Evolutionary conservation across 1,284 basidiomycete species (phyloP), one percentile per base, ranked within the genome.

Genomic region (Leccinum angustisporum): DNA sequence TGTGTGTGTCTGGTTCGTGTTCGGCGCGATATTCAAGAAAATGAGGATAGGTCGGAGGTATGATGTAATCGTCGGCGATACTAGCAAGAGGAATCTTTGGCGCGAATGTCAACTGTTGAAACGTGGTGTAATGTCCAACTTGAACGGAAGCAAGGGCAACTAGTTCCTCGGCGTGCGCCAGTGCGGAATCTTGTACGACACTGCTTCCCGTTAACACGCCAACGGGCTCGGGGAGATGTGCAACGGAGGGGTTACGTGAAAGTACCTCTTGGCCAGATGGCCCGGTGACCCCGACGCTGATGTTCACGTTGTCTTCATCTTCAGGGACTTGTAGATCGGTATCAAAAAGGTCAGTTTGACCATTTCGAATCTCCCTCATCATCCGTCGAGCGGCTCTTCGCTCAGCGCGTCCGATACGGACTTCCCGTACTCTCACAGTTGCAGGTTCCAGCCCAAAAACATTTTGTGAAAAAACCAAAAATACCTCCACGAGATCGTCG

Each of bases 371-470:
- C 73, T 87, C 86, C 63, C 91, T 81, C 48, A 88, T 85, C 66
- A 91, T 79, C 60, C 92, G 81, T 48, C 92, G 81, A 30, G 92
- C 92, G 18, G 92, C 91, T 62, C 92, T 78, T 48, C 92, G 84
- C 73, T 94, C 92, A 4, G 91, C 90, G 5, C 93, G 85, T 14
- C 91, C 92, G 54, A 95, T 92, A 50, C 93, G 82, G 27, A 95
- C 92, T 73, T 95, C 93, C 6, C 92, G 86, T n/a, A 95, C 92
- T 30, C 92, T 83, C 21, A 95, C 92, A 1, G 93, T 95, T 3
- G 92, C 92, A 16, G 92, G 92, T 72, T 95, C 92, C 34, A 95
- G 76, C 10, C 93, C 92, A 70, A 95, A 95, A 18, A 95, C 90
- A 67, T 93, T 94, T 71, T 94, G 92, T 4, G 88, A 85, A 72